Evolutionary conservation across 1,139 yeast genomes (phyloP), one percentile per base, ranked within the genome.

Genomic region (Torulaspora globosa): DNA sequence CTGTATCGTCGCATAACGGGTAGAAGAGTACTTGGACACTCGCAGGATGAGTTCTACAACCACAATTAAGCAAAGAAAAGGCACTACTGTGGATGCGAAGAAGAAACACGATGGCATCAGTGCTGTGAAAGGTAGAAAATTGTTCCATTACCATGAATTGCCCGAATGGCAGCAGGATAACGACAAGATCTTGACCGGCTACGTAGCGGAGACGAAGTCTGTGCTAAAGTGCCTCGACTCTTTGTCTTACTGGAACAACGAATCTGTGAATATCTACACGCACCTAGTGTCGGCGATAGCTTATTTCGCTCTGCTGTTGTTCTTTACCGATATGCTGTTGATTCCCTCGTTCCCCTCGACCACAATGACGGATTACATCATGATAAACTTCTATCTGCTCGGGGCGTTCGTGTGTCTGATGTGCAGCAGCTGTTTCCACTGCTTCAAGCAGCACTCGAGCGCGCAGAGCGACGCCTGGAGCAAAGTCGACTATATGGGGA

Each of bases 111-210:
- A 30, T 9, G 43, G 36, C 8, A 31, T 31, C 30, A 50, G 41
- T 11, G 43, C 47, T n/a, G 35, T 10, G 43, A 33, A 38, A 24
- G 39, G 33, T 24, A 24, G n/a, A 6, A 48, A 44, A 36, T 43
- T 44, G 41, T 56, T 51, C 50, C 31, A 49, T 16, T 76, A 70
- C 67, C 67, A 75, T 46, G 79, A 79, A 44, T 62, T 89, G 12
- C 90, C 87, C 10, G 77, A 71, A 11, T 89, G 97, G 97, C 96
- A 86, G 61, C 74, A 78, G 57, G 97, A 89, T 61, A 89, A 89
- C 60, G 88, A 84, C 55, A 85, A 66, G 62, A 88, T 89, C 38
- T 64, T 71, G 33, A 69, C 80, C 0, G 95, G 95, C 1, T 89
- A 89, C 59, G 87, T 89, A 14, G 73, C 72, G 34, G 85, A 80